Percentiles rank a stretch among this genome's conserved stretches.
These are phyloP conservation scores for Citrullus colocynthis DNA, from an alignment of 306 rosid genomes.

Conservation along the genomic window DNA sequence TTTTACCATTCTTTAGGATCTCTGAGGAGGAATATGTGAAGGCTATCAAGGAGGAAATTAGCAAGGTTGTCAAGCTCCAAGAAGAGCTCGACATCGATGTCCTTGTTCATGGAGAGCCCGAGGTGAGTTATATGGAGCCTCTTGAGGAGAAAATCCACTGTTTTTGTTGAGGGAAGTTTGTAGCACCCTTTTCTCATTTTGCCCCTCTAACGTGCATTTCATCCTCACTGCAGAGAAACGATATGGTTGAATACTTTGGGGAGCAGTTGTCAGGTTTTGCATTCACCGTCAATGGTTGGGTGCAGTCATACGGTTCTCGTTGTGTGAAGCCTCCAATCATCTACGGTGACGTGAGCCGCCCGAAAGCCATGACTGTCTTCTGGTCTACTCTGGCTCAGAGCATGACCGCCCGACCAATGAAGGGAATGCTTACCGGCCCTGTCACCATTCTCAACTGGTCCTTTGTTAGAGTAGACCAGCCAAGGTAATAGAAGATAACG, in stretches of 20 bases:
- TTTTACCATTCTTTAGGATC: conserved; percentile 27
- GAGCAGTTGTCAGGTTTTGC: conserved; percentile 88
- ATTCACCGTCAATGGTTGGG: conserved; percentile 88
- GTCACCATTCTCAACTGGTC: conserved; percentile 89
- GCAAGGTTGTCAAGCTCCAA: conserved; percentile 67
- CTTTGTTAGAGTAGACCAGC: conserved; percentile 75
- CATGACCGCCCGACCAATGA: conserved; percentile 74
- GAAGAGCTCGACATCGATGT: conserved; percentile 89
- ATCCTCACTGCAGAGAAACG: conserved; percentile 52
- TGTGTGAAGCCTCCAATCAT: conserved; percentile 85
- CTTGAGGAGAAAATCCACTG: neutral
- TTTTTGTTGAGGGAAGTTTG: neutral
- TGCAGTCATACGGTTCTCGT: conserved; percentile 77
- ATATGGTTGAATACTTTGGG: conserved; percentile 91
- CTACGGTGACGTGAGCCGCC: conserved; percentile 88
- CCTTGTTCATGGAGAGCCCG: conserved; percentile 84
- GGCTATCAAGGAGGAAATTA: conserved; percentile 64
- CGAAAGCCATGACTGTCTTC: conserved; percentile 85
- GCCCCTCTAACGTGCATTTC: neutral
- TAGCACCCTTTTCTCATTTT: neutral
- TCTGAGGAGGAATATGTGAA: conserved; percentile 51
- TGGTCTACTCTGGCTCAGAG: conserved; percentile 85
- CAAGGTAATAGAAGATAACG: conserved; percentile 32
- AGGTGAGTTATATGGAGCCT: conserved; percentile 32
- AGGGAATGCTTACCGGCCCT: conserved; percentile 91